Conservation (phyloP, 371 early-diverging fungal genomes). For the Nematocida sp. region DNA sequence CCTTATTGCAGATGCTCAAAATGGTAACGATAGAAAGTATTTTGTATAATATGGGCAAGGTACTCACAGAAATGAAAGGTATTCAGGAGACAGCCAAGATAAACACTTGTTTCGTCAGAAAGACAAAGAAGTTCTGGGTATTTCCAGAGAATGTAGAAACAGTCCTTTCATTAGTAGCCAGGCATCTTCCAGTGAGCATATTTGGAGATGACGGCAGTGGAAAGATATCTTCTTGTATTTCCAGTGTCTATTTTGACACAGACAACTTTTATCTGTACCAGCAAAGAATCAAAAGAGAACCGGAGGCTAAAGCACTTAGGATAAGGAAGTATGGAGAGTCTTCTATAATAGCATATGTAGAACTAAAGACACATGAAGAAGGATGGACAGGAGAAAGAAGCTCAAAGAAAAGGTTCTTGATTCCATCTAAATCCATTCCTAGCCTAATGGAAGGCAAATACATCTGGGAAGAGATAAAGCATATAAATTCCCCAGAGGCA, state of each 20-base stretch:
- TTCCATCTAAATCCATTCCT: conserved; percentile 84
- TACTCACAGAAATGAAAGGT: conserved; percentile 34
- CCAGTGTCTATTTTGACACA: conserved; percentile 90
- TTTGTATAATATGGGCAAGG: conserved; percentile 41
- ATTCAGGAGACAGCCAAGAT: conserved; percentile 10
- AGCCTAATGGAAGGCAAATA: conserved; percentile 74
- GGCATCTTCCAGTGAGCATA: conserved; percentile 84
- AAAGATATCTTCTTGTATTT: conserved; percentile 79
- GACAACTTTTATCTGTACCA: conserved; percentile 78
- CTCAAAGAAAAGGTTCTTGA: conserved; percentile 81
- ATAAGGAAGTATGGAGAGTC: conserved; percentile 85
- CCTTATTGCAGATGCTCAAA: neutral
- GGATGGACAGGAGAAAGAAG: conserved; percentile 84
- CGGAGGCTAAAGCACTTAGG: conserved; percentile 79
- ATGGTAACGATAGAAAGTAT: conserved; percentile 16
- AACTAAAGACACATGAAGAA: conserved; percentile 89
- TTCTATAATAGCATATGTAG: conserved; percentile 78
- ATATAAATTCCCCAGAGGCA: conserved; percentile 70
- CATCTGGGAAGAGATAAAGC: conserved; percentile 70
- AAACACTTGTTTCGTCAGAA: conserved; percentile 59
- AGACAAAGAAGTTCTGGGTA: conserved; percentile 85
- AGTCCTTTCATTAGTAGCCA: conserved; percentile 78
- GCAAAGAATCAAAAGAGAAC: conserved; percentile 78
- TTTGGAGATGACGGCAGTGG: conserved; percentile 69
- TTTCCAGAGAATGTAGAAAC: conserved; percentile 81